Evolutionary conservation across 2,329 filamentous ascomycete genomes (phyloP), one percentile per base, ranked within the genome.

Genomic region (Alternaria conjuncta): DNA sequence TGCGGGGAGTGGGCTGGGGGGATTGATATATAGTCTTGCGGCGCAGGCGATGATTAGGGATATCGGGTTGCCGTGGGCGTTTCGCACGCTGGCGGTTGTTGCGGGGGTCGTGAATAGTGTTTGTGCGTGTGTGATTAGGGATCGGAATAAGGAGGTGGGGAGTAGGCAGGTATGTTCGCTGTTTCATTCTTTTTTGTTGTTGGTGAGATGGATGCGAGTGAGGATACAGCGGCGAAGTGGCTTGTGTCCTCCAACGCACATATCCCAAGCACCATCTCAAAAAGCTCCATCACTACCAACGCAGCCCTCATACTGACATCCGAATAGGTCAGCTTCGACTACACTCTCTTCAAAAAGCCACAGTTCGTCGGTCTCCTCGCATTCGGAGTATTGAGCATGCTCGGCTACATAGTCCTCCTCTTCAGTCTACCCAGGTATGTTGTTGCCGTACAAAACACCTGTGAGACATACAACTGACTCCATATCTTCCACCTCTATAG

Each of bases 351-450:
- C 75, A 86, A 82, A 66, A 83, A 86, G 5, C 72, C 82, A 0
- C 87, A 92, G 72, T 93, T 90, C 67, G 75, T 89, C 25, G 81
- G 93, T 3, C 82, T 92, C 12, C 78, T 92, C 41, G 83, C 80
- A 3, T 96, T 89, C 83, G 89, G 90, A 8, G 88, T 89, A 78
- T 89, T 94, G 66, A 89, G 86, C 63, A 88, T 94, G 80, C 81
- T 95, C 13, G 91, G 86, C 6, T 95, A 95, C 71, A 85, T 92
- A 25, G 90, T 93, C 5, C 84, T 94, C n/a, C 85, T 94, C 47
- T 95, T 94, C n/a, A n/a, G n/a, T n/a, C n/a, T n/a, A n/a, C n/a
- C n/a, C n/a, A n/a, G n/a, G n/a, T n/a, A n/a, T n/a, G n/a, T n/a
- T n/a, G n/a, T n/a, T n/a, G n/a, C n/a, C n/a, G n/a, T n/a, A n/a